Evolutionary conservation across 352 stramenopile genomes (phyloP), one percentile per base, ranked within the genome.

Genomic region (Phytophthora pisi): DNA sequence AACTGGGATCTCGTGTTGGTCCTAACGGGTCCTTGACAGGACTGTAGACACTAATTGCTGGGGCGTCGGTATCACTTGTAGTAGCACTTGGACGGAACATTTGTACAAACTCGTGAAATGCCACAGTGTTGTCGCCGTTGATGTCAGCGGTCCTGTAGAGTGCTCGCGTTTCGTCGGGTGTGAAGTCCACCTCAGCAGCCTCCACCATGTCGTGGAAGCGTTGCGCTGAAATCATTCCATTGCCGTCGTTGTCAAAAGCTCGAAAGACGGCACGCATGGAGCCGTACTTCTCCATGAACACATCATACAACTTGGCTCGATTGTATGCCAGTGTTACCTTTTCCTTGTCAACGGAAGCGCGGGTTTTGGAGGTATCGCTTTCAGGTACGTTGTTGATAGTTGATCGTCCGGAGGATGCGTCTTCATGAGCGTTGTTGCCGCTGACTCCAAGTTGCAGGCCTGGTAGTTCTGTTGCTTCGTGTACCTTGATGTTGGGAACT

Each of bases 211-310:
- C 84, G 10, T 76, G 56, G 47, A 94, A 92, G 20, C 86, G 81
- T 73, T 93, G 81, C 28, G 81, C 86, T 38, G 86, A 88, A 60
- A 94, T 91, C 62, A 87, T 77, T 0, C 86, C 86, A 47, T 88
- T 82, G 7, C 65, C 73, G 36, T 91, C 79, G 20, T 66, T 75
- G 61, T 94, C 86, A 54, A 94, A 91, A 5, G 86, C 86, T 38
- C 75, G 74, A 65, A 92, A 94, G 16, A 93, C 86, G 7, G 86
- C 82, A 30, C 82, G 81, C 71, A 94, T 86, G 1, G 86, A 94
- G 3, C 86, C 86, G 51, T 93, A 94, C 49, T 86, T 86, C 34
- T 86, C 70, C 56, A 91, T 78, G 43, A 93, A 90, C 2, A 85
- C 79, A 36, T 83, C 78, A 50, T 79, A 88, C 13, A 94, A 56